These are phyloP conservation scores for Colletotrichum paranaense DNA, from an alignment of 2,329 filamentous ascomycete genomes.

Conservation along the genomic window DNA sequence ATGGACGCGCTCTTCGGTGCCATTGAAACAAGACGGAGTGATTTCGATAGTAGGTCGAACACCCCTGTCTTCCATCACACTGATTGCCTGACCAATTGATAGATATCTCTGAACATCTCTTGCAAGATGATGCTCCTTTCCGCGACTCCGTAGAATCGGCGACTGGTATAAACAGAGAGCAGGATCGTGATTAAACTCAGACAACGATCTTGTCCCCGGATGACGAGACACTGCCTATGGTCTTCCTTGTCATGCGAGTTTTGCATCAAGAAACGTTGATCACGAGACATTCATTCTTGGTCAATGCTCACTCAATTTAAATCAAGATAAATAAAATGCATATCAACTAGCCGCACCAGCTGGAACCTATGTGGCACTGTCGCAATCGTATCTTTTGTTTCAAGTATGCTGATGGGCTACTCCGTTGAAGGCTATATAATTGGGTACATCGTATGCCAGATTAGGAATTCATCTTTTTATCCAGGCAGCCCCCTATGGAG, in stretches of 20 bases:
- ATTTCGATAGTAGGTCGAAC: conserved; percentile 1
- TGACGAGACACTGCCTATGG: neutral
- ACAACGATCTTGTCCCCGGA: neutral
- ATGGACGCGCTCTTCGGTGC: conserved; percentile 56
- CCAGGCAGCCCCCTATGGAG: neutral
- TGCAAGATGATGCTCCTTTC: neutral
- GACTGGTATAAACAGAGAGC: neutral
- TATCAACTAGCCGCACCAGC: neutral
- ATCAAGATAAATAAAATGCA: neutral
- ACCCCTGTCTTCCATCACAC: neutral
- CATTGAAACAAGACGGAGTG: neutral
- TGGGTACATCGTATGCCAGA: neutral
- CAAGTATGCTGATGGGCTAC: too few relatives aligned
- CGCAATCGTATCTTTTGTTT: neutral
- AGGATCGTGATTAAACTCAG: neutral
- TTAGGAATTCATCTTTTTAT: neutral
- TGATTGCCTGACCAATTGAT: neutral
- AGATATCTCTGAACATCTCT: conserved; percentile 7
- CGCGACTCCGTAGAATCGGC: neutral
- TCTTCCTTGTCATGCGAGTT: neutral
- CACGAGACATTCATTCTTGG: neutral
- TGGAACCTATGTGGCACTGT: neutral
- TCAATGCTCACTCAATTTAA: neutral
- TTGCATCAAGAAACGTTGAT: neutral
- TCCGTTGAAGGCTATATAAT: neutral